Percentiles rank a stretch among this genome's conserved stretches.
phyloP scores from a whole-genome alignment of 2,329 filamentous ascomycete genomes.

The Colletotrichum spinosum region DNA sequence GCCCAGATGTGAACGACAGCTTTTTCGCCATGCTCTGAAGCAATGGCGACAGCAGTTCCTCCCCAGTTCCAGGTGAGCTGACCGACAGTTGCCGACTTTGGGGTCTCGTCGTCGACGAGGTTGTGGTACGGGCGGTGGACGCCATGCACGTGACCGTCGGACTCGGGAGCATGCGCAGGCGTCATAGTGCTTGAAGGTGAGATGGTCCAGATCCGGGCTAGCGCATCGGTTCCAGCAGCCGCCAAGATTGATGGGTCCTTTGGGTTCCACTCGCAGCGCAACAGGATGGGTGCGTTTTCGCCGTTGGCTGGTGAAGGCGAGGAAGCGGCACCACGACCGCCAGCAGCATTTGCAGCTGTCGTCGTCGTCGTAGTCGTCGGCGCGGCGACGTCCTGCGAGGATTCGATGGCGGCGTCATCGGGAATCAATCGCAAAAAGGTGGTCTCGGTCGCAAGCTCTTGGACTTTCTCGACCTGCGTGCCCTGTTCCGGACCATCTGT shows the following conservation, averaged over 20 bases:
- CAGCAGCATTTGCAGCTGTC: constrained; percentile 46
- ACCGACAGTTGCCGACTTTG: constrained; percentile 65
- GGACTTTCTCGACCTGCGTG: constrained; percentile 73
- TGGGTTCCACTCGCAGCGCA: constrained; percentile 78
- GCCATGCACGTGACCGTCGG: constrained; percentile 56
- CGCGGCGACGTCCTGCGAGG: constrained; percentile 45
- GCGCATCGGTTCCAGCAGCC: constrained; percentile 76
- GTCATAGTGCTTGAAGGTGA: constrained; percentile 61
- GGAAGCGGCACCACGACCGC: constrained; percentile 39
- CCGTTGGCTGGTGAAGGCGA: constrained; percentile 47
- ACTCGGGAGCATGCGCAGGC: constrained; percentile 28
- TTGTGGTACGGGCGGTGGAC: constrained; percentile 55
- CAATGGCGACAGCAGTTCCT: constrained; percentile 67
- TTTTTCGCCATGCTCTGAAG: constrained; percentile 66
- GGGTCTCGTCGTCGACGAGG: constrained; percentile 65
- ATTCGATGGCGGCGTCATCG: constrained; percentile 47
- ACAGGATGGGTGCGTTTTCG: constrained; percentile 70
- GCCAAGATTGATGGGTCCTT: constrained; percentile 73
- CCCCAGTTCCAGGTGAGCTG: constrained; percentile 71
- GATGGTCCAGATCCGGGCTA: constrained; percentile 76
- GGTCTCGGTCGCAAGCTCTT: constrained; percentile 70
- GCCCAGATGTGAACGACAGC: constrained; percentile 68
- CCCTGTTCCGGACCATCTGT: constrained; percentile 73
- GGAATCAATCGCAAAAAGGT: constrained; percentile 67
- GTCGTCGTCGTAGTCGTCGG: constrained; percentile 49